phyloP scores from a whole-genome alignment of 768 basidiomycete genomes.

The Podaxis sp. region DNA sequence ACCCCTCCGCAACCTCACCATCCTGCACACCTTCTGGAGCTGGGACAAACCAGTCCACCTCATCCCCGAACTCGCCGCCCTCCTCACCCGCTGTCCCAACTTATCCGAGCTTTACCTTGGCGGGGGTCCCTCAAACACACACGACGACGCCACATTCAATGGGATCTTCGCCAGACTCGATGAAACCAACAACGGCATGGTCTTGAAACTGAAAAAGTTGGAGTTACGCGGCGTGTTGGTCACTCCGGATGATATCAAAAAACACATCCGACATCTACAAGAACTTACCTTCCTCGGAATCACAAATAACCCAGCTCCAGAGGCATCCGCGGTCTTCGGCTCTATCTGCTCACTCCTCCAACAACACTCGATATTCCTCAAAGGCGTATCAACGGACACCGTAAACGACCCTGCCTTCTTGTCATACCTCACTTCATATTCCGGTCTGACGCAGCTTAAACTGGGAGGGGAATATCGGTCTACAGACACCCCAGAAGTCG shows the following conservation, averaged over 20 bases:
- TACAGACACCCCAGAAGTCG: neutral
- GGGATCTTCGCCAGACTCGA: neutral
- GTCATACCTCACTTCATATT: neutral
- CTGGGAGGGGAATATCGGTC: neutral
- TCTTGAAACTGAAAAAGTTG: neutral
- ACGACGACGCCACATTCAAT: neutral
- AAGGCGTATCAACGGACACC: neutral
- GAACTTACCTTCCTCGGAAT: neutral
- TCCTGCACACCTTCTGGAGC: neutral
- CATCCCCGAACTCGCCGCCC: neutral
- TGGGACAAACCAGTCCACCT: neutral
- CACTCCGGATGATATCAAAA: neutral
- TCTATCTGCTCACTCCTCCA: neutral
- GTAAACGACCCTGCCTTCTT: neutral
- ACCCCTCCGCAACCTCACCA: slow-evolving; percentile 4
- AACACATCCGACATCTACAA: neutral
- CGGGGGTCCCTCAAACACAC: neutral
- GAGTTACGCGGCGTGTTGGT: neutral
- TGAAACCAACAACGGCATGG: neutral
- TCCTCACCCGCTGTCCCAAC: slow-evolving; percentile 2
- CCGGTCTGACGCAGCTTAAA: neutral
- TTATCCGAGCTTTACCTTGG: neutral
- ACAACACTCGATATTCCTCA: neutral
- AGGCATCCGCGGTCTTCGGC: neutral
- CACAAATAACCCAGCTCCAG: neutral